Percentiles rank a stretch among this genome's conserved stretches.
These are phyloP conservation scores for Canariomyces notabilis DNA, from an alignment of 2,329 filamentous ascomycete species.

Conservation along the genomic window DNA sequence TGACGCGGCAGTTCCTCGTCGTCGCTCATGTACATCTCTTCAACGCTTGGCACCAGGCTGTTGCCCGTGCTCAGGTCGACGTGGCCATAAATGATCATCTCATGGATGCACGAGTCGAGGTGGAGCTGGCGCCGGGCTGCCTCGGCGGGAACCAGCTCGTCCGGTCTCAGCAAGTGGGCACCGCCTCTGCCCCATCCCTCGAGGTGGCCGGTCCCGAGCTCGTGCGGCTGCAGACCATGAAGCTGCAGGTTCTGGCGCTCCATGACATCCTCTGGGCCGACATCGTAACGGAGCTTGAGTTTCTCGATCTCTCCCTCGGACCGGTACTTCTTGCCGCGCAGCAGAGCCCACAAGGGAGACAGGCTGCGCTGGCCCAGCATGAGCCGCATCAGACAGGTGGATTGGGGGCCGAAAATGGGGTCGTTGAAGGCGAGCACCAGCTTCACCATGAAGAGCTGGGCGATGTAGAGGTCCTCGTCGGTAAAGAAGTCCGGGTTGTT, in stretches of 20 bases:
- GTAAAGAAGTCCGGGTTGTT: constrained; percentile 50
- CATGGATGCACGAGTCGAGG: constrained; percentile 48
- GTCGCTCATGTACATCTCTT: constrained; percentile 49
- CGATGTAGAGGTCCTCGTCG: constrained; percentile 55
- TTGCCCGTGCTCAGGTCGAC: constrained; percentile 48
- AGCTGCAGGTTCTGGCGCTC: constrained; percentile 32
- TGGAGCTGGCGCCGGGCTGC: constrained; percentile 45
- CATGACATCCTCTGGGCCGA: constrained; percentile 30
- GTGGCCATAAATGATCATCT: constrained; percentile 60
- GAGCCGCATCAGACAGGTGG: constrained; percentile 48
- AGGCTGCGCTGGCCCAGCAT: constrained; percentile 56
- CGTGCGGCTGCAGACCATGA: constrained; percentile 46
- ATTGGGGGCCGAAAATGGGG: constrained; percentile 50
- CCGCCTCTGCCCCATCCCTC: constrained; percentile 52
- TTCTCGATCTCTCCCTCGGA: constrained; percentile 47
- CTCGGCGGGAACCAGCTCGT: constrained; percentile 56
- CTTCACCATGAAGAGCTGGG: constrained; percentile 65
- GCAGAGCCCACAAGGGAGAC: constrained; percentile 52
- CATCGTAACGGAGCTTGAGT: constrained; percentile 55
- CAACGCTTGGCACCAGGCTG: constrained; percentile 45
- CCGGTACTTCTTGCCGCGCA: constrained; percentile 52
- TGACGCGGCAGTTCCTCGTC: constrained; percentile 33
- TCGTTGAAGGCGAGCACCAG: constrained; percentile 65
- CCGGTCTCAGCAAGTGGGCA: constrained; percentile 47
- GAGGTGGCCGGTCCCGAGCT: constrained; percentile 48